Percentiles rank a stretch among this genome's conserved stretches.
These are phyloP conservation scores for Miamiensis avidus DNA, from an alignment of 169 alveolate genomes.

Conservation along the genomic window DNA sequence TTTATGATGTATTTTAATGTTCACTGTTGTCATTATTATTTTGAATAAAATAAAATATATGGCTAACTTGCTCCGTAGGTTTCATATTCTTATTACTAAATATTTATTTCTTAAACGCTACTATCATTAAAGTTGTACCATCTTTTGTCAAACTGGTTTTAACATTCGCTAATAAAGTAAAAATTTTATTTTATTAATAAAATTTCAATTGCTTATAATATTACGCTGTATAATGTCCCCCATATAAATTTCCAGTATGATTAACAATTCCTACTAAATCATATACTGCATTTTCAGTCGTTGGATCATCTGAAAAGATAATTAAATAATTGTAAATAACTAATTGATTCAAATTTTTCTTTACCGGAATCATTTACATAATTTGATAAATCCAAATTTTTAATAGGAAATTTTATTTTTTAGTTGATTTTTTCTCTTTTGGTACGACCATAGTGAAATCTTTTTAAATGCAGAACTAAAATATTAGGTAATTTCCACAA, in stretches of 20 bases:
- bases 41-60: constrained; percentile 38
- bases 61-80: constrained; percentile 30
- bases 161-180: constrained; percentile 43
- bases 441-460: constrained; percentile 64
- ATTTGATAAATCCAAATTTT: constrained; percentile 59
- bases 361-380: constrained; percentile 62
- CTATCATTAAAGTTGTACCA: constrained; percentile 84
- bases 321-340: not conserved
- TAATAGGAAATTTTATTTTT: constrained; percentile 67
- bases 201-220: not conserved
- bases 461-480: constrained; percentile 72
- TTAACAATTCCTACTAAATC: constrained; percentile 73
- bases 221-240: constrained; percentile 80
- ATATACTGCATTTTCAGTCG: constrained; percentile 45
- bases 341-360: constrained; percentile 2
- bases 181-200: not conserved
- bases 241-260: constrained; percentile 70
- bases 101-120: constrained; percentile 46
- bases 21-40: not conserved
- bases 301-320: constrained; percentile 39
- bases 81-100: constrained; percentile 19
- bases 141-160: constrained; percentile 54
- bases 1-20: no score
- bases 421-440: constrained; percentile 64
- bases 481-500: constrained; percentile 76